Evolutionary conservation across 2,329 filamentous ascomycete species (phyloP).

Genomic region (Curvularia lunata): DNA sequence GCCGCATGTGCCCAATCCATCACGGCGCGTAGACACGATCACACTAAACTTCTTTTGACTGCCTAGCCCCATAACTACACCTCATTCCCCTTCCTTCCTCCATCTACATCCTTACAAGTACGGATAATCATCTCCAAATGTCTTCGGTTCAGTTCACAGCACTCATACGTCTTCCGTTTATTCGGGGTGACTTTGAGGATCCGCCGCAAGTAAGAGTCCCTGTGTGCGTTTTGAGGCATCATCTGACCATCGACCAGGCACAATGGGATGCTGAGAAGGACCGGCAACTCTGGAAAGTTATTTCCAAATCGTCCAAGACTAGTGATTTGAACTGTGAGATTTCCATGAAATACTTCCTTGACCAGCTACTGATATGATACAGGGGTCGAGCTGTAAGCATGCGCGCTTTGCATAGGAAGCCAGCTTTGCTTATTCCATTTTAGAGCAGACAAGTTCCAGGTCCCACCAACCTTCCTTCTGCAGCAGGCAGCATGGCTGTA

Average conservation of each 20-base stretch:
- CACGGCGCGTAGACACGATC: conserved; percentile 15
- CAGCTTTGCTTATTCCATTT: conserved; percentile 10
- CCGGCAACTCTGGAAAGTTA: conserved; percentile 84
- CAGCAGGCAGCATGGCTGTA: conserved; percentile 95
- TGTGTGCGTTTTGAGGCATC: conserved; percentile 1
- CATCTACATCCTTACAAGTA: conserved; percentile 1
- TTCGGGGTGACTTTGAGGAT: conserved; percentile 85
- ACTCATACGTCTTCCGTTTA: conserved; percentile 88
- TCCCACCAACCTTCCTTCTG: conserved; percentile 85
- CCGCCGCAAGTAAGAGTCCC: conserved; percentile 73
- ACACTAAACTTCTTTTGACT: conserved; percentile 20
- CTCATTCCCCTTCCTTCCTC: conserved; percentile 9
- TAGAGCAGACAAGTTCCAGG: conserved; percentile 76
- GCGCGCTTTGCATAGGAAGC: neutral
- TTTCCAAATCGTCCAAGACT: conserved; percentile 80
- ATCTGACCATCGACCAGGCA: conserved; percentile 61
- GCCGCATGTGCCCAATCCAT: neutral
- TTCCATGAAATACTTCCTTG: neutral
- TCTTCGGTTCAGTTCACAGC: conserved; percentile 65
- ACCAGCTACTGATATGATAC: neutral
- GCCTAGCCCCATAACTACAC: conserved; percentile 17
- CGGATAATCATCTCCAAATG: conserved; percentile 26
- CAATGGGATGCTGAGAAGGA: conserved; percentile 90
- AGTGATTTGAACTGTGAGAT: conserved; percentile 81
- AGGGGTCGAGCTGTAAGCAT: conserved; percentile 78